Base-by-base conservation (phyloP, 495 filamentous ascomycete genomes). In the Penicillium pulvis region DNA sequence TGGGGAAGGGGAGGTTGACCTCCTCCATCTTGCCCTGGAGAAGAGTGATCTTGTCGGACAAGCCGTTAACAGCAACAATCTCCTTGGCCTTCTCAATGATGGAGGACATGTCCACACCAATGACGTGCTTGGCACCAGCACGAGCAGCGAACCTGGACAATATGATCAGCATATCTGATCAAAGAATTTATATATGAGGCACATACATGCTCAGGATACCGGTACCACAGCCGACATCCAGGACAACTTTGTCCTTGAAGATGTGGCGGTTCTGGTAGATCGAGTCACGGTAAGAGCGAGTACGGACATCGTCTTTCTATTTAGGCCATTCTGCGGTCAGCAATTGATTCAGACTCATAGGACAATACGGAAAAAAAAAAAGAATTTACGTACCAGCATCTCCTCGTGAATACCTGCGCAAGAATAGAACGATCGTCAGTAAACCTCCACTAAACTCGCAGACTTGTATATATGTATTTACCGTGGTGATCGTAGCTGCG, bases 261-360 rank as follows among this genome's bases (percentile, higher is more conserved):
- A 99, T 84, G 73, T 96, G 86, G 73, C 88, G 88, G 78, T 99
- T 96, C 70, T 92, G 91, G 67, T 96, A 90, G 68, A 98, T 98
- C 16, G 94, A 86, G 75, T 98, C 92, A 76, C 94, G 92, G 80
- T 98, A 98, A 17, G 91, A 94, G 67, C 84, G 84, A 19, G 94
- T 98, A 35, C 94, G 89, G 55, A 98, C 92, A 78, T 98, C 95
- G 81, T 98, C 94, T 89, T 96, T 97, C 91, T 96, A 71, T 49
- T 60, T 10, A 39, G 16, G 59, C 8, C 10, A 56, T 31, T 41
- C 19, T 57, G n/a, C 36, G 24, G 16, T 45, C 39, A 33, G 7
- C 33, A 19, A 19, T 39, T 36, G 12, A 45, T 31, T 23, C 46
- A 41, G 14, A 31, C 14, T 39, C 17, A 52, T 14, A 9, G 3